Base-by-base conservation (phyloP, 306 rosid genomes). In the Sophora flavescens region DNA sequence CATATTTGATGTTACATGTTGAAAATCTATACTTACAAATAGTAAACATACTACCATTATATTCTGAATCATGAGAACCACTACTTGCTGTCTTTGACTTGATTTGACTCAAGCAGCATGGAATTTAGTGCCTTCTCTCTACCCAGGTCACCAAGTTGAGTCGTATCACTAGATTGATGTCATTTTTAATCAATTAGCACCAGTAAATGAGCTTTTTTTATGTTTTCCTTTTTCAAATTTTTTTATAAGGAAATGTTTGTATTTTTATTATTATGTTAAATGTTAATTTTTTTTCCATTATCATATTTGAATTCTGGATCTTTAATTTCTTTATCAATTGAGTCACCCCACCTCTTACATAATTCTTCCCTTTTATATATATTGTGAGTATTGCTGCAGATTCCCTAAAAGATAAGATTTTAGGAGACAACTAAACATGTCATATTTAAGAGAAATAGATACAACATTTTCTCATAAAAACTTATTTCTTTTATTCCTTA, bases 81-180 rank as follows among this genome's bases (percentile, higher is more conserved):
- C 5, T 52, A 8, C 61, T 66, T 70, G 41, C 33, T 79, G 62
- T 75, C 48, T 78, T 14, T 38, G 86, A 83, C 88, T 75, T 62
- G 28, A 26, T 71, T 81, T 83, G 86, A 83, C 86, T 63, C 32
- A 50, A 69, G 60, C 44, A 57, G n/a, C 69, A 56, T 82, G 44
- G 65, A 0, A 26, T 72, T 56, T 68, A 56, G 79, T 79, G 80
- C 71, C 12, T 64, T 45, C 12, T 48, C 32, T 75, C 67, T 65
- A 18, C 4, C 16, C 13, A 13, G 3, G 51, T 64, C 81, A 39
- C 63, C 78, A 81, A 58, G 30, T 50, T 13, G 16, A 28, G 51
- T 72, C 72, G 50, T 54, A 48, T 75, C 64, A 62, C 76, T 42
- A 41, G 54, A 13, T 69, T 70, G 30, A 44, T 18, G 22, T 8